Conservation (phyloP, 1,284 basidiomycete genomes). For the Apiotrichum sp. region DNA sequence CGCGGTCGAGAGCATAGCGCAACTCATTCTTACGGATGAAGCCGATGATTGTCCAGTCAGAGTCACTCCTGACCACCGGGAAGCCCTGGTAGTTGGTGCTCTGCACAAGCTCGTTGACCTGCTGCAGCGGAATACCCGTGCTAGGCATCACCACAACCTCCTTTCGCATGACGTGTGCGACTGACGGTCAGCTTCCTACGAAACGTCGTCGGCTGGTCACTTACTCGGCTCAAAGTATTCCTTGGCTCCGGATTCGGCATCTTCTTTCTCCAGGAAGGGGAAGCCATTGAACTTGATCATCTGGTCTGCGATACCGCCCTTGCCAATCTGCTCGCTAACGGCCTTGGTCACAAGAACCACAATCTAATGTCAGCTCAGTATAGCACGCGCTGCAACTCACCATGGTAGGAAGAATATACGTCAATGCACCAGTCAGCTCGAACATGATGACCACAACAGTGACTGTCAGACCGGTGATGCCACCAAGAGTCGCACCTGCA, state of each 20-base stretch:
- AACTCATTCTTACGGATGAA: conserved; percentile 85
- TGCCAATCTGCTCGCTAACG: conserved; percentile 90
- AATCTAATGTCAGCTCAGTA: conserved; percentile 80
- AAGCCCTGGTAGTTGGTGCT: conserved; percentile 79
- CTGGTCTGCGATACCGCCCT: conserved; percentile 91
- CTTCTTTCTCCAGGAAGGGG: conserved; percentile 78
- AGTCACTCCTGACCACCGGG: conserved; percentile 63
- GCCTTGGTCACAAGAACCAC: conserved; percentile 94
- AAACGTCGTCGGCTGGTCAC: conserved; percentile 6
- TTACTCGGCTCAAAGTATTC: conserved; percentile 80
- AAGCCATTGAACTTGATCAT: conserved; percentile 96
- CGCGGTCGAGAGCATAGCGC: conserved; percentile 75
- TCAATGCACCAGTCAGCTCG: conserved; percentile 93
- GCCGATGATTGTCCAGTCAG: conserved; percentile 63
- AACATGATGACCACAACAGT: conserved; percentile 99
- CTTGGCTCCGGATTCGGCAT: conserved; percentile 88
- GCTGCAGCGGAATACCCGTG: conserved; percentile 65
- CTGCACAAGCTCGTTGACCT: conserved; percentile 66
- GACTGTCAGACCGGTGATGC: conserved; percentile 93
- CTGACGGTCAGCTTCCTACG: conserved; percentile 48
- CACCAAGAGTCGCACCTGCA: conserved; percentile 88
- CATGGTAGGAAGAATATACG: conserved; percentile 98
- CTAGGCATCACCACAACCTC: conserved; percentile 68
- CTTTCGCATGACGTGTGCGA: conserved; percentile 80
- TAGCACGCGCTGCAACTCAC: conserved; percentile 67